These are phyloP conservation scores for Pycnococcus provasolii DNA, from an alignment of 139 green algal genomes.

Conservation along the genomic window DNA sequence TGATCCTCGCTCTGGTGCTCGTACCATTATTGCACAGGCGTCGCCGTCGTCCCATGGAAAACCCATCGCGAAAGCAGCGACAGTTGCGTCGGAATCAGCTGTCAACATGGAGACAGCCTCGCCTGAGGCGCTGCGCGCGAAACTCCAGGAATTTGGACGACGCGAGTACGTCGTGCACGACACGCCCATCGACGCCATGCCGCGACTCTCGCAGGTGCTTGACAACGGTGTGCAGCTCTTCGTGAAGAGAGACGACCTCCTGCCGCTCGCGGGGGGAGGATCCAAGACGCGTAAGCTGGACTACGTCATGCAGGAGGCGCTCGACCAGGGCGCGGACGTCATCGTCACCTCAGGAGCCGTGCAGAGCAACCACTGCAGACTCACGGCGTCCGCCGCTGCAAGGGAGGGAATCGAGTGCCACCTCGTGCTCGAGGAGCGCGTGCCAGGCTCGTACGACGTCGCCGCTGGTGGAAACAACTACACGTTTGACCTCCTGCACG, in stretches of 20 bases:
- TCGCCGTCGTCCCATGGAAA: too few species aligned
- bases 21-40: too few species aligned
- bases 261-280: background rate
- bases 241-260: constrained; percentile 14
- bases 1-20: too few species aligned
- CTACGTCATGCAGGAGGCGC: constrained; percentile 7
- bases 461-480: background rate
- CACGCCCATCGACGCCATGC: background rate
- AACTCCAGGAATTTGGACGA: too few species aligned
- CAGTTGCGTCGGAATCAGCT: too few species aligned
- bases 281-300: constrained; percentile 18
- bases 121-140: too few species aligned
- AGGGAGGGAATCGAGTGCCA: constrained; percentile 4
- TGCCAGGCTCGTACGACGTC: background rate
- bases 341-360: constrained; percentile 7
- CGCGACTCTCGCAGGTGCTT: background rate
- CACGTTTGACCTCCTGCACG: background rate
- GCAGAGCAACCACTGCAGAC: constrained; percentile 13
- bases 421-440: constrained; percentile 3
- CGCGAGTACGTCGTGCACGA: too few species aligned
- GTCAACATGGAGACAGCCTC: too few species aligned
- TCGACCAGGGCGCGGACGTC: background rate
- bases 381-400: constrained; percentile 1
- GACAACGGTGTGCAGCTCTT: background rate
- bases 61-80: too few species aligned